Evolutionary conservation across 441 rosid genomes (phyloP), one percentile per base, ranked within the genome.

Genomic region (Gossypium schwendimanii): DNA sequence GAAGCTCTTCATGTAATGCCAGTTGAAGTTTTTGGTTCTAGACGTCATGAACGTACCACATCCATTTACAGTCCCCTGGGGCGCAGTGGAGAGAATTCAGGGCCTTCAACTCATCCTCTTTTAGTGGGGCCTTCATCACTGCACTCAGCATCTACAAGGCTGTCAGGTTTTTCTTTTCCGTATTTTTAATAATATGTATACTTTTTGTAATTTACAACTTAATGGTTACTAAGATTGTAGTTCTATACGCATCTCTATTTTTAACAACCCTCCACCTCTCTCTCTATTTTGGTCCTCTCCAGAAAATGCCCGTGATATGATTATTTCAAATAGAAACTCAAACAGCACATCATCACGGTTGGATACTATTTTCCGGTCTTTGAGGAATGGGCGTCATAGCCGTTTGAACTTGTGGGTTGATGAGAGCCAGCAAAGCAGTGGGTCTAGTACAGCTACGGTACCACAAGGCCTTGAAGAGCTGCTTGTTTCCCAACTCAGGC

Each of bases 1-100:
- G 98, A 96, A 73, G 82, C 97, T 53, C 91, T 96, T 54, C 99
- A 85, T 81, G 91, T 96, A 71, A 96, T 96, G 98, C 99, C 98
- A 17, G 99, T 93, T 75, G 99, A 96, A 81, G 89, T 93, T 84
- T 93, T 93, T 80, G 97, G 99, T 80, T 96, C 99, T 23, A 86
- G 99, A 78, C 98, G 98, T 78, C 99, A 87, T 81, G 95, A 97
- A 12, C 89, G 99, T 67, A 93, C 97, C 18, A 89, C 99, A 58
- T 96, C 99, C 55, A 96, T 96, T 72, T 96, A 96, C 84, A 91
- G 84, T 88, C 96, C 93, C 71, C 88, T 96, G 36, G 99, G 97
- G 67, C 86, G 98, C 81, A 80, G 79, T 77, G 87, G 97, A 59
- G 94, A 88, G 69, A 81, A 77, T 78, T 82, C 83, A 63, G 85